Conservation (phyloP, 345 rosid species). For the Euphorbia lathyris region DNA sequence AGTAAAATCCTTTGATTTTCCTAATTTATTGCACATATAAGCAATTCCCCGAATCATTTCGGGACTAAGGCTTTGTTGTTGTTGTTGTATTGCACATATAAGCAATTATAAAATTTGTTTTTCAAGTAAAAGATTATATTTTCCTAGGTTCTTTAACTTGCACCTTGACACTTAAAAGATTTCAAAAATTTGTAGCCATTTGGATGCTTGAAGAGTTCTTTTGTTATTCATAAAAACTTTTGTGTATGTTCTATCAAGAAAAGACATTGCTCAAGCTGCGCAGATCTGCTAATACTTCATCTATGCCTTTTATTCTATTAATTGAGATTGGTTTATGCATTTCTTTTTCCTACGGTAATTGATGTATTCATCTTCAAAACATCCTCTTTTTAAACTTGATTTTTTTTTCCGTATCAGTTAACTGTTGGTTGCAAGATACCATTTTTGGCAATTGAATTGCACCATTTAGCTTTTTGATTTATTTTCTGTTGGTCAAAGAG, state of each 20-base stretch:
- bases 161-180: neutral
- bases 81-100: too few species aligned
- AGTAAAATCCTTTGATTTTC: neutral
- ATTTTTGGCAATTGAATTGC: neutral
- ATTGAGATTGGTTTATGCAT: slow-evolving; percentile 1
- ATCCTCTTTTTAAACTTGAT: neutral
- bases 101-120: neutral
- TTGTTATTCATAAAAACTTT: neutral
- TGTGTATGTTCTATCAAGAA: neutral
- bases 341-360: neutral
- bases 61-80: too few species aligned
- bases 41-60: too few species aligned
- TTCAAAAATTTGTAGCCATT: neutral
- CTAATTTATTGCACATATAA: neutral
- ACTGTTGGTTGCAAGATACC: neutral
- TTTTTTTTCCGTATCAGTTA: neutral
- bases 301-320: neutral
- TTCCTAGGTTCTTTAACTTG: neutral
- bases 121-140: neutral
- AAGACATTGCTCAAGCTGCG: neutral
- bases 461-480: neutral
- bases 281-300: neutral
- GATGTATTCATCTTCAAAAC: neutral
- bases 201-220: neutral
- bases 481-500: neutral